Evolutionary conservation across 2,329 filamentous ascomycete genomes (phyloP).

Genomic region (Myriangium duriaei): DNA sequence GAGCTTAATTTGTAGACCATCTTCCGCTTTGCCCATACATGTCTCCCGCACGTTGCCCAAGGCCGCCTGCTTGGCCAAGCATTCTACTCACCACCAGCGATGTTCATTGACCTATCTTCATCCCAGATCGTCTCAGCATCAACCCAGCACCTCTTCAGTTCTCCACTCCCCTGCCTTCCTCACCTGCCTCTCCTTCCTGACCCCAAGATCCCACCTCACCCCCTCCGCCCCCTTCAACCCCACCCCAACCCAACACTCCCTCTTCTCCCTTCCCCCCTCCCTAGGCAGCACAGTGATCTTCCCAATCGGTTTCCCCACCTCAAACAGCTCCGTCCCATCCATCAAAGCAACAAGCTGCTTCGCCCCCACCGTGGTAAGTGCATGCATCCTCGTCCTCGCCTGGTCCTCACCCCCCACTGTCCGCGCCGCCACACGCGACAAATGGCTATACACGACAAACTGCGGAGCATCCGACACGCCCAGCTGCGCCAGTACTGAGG

Average conservation of each 20-base stretch:
- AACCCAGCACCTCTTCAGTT: conserved; percentile 9
- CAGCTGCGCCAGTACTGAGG: conserved; percentile 60
- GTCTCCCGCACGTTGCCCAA: too few species aligned
- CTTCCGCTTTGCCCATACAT: too few species aligned
- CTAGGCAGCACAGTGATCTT: conserved; percentile 49
- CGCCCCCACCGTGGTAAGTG: conserved; percentile 66
- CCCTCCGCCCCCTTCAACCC: conserved; percentile 60
- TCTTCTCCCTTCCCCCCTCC: conserved; percentile 35
- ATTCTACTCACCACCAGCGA: neutral
- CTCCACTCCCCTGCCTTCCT: conserved; percentile 11
- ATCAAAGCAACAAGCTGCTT: conserved; percentile 66
- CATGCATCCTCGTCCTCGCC: conserved; percentile 73
- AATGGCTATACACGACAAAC: conserved; percentile 76
- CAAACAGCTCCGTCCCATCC: conserved; percentile 70
- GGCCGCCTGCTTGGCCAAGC: too few species aligned
- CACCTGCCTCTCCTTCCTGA: conserved; percentile 11
- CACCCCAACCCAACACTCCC: conserved; percentile 76
- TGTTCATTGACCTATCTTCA: too few species aligned
- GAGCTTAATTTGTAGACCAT: too few species aligned
- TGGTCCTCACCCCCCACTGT: conserved; percentile 27
- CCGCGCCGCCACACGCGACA: conserved; percentile 55
- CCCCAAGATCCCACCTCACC: conserved; percentile 52
- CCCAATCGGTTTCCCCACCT: conserved; percentile 83
- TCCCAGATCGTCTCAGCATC: too few species aligned
- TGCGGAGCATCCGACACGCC: conserved; percentile 65